Evolutionary conservation across 352 stramenopile species (phyloP), one percentile per base, ranked within the genome.

Genomic region (Phytophthora fragariaefolia): DNA sequence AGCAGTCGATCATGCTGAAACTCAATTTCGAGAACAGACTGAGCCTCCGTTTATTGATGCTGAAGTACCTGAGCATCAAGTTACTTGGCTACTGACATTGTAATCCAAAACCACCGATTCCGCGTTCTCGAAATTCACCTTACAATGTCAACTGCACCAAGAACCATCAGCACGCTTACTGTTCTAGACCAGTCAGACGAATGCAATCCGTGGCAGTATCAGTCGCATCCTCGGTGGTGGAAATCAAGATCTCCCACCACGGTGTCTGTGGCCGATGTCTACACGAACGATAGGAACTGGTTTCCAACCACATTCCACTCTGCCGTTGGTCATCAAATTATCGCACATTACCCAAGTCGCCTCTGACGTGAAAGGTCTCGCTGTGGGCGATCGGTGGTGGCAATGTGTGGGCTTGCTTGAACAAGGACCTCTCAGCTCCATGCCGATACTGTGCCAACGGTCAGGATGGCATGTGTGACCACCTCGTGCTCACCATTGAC

Each of bases 401-500:
- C 38, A 46, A 46, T 4, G 38, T 23, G 10, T 46, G 38, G 38
- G 38, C 38, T 10, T 46, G 38, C 38, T 20, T 46, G 38, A 46
- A 46, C 38, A 17, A 20, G 38, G 38, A 46, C 38, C 8, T 17
- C 1, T 1, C 38, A 22, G 38, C 38, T 20, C 38, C 38, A 6
- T 46, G 38, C 38, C 3, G 8, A 17, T 46, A 22, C 38, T 46
- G 38, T 17, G 38, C 38, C 17, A 20, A 12, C 12, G 38, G 38
- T 9, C 38, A 46, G 38, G 38, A 46, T 20, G 56, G 87, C 24
- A 74, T 83, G 58, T 96, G 89, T 56, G 56, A 20, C 15, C 61
- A 66, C 38, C 48, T 34, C n/a, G 58, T 82, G 2, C 60, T 24
- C 34, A 92, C 79, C 4, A 89, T 92, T 71, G 78, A 90, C 32